Evolutionary conservation across 2,329 filamentous ascomycete genomes (phyloP).

Genomic region (Albophoma yamanashiensis): DNA sequence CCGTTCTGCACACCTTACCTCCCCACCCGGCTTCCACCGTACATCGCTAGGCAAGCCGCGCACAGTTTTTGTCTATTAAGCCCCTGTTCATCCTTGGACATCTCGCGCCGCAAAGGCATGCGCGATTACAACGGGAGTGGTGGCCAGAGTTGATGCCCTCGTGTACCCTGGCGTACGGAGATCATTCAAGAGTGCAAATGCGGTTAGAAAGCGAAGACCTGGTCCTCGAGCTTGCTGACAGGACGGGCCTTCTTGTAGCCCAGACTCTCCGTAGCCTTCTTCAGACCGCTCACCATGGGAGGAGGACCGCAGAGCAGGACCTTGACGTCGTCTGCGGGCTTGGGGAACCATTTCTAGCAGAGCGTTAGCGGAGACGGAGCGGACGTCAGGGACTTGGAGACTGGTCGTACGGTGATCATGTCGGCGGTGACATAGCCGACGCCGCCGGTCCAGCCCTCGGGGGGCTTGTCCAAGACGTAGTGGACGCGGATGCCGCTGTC

Average conservation of each 20-base stretch:
- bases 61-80: background rate
- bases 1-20: background rate
- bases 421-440: slow-evolving; percentile 92
- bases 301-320: slow-evolving; percentile 90
- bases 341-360: slow-evolving; percentile 63
- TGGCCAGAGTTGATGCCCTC: background rate
- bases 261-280: slow-evolving; percentile 84
- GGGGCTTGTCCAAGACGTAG: slow-evolving; percentile 95
- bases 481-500: slow-evolving; percentile 78
- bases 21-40: background rate
- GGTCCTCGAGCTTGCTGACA: slow-evolving; percentile 95
- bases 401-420: slow-evolving; percentile 69
- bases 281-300: slow-evolving; percentile 93
- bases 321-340: slow-evolving; percentile 80
- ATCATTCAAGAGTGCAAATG: background rate
- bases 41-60: background rate
- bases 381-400: background rate
- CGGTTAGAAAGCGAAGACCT: slow-evolving; percentile 80
- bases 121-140: background rate
- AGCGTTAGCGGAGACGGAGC: background rate
- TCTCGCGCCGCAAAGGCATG: background rate
- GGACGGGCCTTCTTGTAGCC: slow-evolving; percentile 88
- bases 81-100: background rate
- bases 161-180: background rate
- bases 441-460: slow-evolving; percentile 81